Percentiles rank a stretch among this genome's conserved stretches.
These are phyloP conservation scores for Peronosclerospora sorghi DNA, from an alignment of 352 stramenopile species.

Conservation along the genomic window DNA sequence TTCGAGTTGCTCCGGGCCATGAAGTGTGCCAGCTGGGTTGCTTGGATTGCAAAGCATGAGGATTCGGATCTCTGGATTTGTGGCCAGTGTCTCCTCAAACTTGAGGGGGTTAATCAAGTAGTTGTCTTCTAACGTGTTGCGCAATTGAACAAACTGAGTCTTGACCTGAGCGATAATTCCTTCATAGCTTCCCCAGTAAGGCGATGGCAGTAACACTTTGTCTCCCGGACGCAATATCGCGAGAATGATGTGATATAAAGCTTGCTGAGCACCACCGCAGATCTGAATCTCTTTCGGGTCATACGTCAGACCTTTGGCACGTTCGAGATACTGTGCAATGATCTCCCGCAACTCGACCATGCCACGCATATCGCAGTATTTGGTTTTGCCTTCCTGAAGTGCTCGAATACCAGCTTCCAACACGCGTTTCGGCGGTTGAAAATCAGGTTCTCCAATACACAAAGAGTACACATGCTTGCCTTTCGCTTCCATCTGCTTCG, in stretches of 20 bases:
- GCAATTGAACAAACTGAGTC: conserved; percentile 83
- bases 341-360: conserved; percentile 76
- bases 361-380: conserved; percentile 92
- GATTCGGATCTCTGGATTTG: conserved; percentile 59
- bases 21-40: conserved; percentile 87
- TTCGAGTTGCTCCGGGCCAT: conserved; percentile 44
- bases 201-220: conserved; percentile 91
- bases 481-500: conserved; percentile 92
- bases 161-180: conserved; percentile 89
- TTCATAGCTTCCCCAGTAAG: conserved; percentile 95
- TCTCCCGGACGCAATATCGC: conserved; percentile 83
- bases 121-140: conserved; percentile 78
- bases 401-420: conserved; percentile 73
- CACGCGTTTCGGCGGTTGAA: conserved; percentile 80
- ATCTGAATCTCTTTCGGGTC: conserved; percentile 90
- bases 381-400: conserved; percentile 73
- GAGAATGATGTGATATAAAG: conserved; percentile 88
- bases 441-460: conserved; percentile 94
- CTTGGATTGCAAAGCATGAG: conserved; percentile 94
- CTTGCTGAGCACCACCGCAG: conserved; percentile 93
- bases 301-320: conserved; percentile 86
- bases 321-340: conserved; percentile 85
- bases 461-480: conserved; percentile 87
- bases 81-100: conserved; percentile 59
- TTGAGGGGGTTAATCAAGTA: conserved; percentile 84